Evolutionary conservation across 805 yeast genomes (phyloP).

Genomic region (Myxozyma mucilagina): DNA sequence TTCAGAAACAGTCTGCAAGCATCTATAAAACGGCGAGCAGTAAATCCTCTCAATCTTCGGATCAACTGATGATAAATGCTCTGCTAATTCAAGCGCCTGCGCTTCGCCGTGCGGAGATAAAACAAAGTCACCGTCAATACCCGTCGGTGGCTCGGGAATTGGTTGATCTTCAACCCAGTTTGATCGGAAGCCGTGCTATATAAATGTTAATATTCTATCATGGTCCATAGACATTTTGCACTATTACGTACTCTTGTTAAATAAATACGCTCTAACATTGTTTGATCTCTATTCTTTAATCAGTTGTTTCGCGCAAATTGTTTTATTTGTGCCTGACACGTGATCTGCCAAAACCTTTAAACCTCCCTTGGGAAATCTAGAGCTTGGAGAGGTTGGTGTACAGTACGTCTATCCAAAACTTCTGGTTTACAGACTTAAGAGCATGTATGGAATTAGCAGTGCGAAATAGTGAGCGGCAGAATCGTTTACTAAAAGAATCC

Average conservation of each 20-base stretch:
- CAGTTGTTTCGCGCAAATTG: no score
- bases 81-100: constrained; percentile 81
- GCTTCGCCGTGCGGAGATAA: constrained; percentile 84
- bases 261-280: constrained; percentile 8
- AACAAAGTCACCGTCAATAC: constrained; percentile 85
- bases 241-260: constrained; percentile 9
- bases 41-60: constrained; percentile 72
- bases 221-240: not conserved
- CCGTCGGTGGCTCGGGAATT: constrained; percentile 75
- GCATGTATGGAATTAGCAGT: no score
- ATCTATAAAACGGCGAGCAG: constrained; percentile 84
- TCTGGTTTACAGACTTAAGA: no score
- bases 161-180: constrained; percentile 76
- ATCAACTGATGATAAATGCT: constrained; percentile 50
- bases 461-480: not conserved
- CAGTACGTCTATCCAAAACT: not conserved
- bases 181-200: constrained; percentile 79
- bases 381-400: not conserved
- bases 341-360: not conserved
- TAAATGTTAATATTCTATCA: not conserved
- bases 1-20: constrained; percentile 79
- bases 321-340: no score
- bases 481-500: not conserved
- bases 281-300: no score
- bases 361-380: not conserved